phyloP scores from a whole-genome alignment of 2,329 filamentous ascomycete genomes.

The Aspergillus floridensis region DNA sequence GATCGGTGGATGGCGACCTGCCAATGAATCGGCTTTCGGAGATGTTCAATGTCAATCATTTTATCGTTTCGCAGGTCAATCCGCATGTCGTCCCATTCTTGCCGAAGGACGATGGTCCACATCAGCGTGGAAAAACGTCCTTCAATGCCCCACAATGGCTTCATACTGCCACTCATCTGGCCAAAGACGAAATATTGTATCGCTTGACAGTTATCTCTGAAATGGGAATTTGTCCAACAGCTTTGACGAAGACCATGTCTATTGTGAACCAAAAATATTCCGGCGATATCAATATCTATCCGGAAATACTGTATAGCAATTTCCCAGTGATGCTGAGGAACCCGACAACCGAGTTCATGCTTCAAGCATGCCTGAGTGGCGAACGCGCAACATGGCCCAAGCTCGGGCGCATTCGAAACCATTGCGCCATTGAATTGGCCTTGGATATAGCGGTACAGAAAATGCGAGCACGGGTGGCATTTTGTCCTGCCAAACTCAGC shows the following conservation, averaged over 20 bases:
- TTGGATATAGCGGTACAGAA: conserved; percentile 49
- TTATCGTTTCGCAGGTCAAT: conserved; percentile 96
- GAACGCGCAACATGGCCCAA: conserved; percentile 92
- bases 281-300: conserved; percentile 91
- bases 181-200: conserved; percentile 76
- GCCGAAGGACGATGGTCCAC: conserved; percentile 63
- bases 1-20: conserved; percentile 89
- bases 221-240: conserved; percentile 74
- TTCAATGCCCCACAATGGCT: conserved; percentile 54
- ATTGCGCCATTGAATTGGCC: conserved; percentile 83
- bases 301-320: conserved; percentile 71
- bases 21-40: conserved; percentile 86
- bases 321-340: conserved; percentile 77
- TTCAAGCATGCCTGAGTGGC: conserved; percentile 70
- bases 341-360: conserved; percentile 82
- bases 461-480: conserved; percentile 40
- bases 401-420: conserved; percentile 77
- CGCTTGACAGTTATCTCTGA: conserved; percentile 78
- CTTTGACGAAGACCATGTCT: conserved; percentile 73
- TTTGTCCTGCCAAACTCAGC: conserved; percentile 29
- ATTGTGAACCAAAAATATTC: conserved; percentile 89
- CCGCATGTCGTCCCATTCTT: conserved; percentile 89
- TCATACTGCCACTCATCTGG: conserved; percentile 66
- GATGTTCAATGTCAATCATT: conserved; percentile 98
- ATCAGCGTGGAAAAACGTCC: conserved; percentile 29